Conservation (phyloP, 148 eudicot genomes). For the Amaranthus cruentus region DNA sequence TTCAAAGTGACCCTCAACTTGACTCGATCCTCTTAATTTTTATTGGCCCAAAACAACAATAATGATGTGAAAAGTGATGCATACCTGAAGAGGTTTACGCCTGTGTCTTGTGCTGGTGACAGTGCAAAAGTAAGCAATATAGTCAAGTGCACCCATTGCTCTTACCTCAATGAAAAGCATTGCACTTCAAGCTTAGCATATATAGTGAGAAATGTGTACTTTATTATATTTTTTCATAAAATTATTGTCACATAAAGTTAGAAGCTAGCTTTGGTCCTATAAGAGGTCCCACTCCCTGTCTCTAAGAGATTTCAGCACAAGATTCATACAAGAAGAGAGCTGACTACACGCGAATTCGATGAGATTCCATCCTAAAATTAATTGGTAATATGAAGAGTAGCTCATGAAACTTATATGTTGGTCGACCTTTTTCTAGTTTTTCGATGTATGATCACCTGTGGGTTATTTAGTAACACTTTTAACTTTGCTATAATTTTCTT, state of each 20-base stretch:
- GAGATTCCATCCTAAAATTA: no score
- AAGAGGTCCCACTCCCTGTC: conserved; percentile 1
- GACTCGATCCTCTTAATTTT: no score
- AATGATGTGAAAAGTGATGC: background rate
- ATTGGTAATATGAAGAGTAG: no score
- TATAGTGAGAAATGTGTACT: conserved; percentile 10
- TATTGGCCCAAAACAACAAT: background rate
- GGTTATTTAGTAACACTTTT: no score
- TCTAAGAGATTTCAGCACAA: no score
- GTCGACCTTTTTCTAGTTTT: no score
- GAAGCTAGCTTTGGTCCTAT: conserved; percentile 9
- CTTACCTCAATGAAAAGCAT: conserved; percentile 14
- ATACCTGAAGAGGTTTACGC: conserved; percentile 74
- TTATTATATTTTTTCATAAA: background rate
- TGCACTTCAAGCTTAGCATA: background rate
- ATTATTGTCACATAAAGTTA: conserved; percentile 15
- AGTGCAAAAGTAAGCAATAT: conserved; percentile 68
- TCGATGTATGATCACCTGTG: no score
- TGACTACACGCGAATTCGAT: no score
- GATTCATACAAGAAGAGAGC: no score
- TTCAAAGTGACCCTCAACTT: no score
- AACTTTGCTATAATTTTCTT: no score
- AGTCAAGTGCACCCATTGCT: conserved; percentile 78
- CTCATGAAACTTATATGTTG: no score
- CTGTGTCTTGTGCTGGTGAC: conserved; percentile 52